A percentile compares a stretch with the other conserved stretches of the same genome.
Conservation (phyloP, 345 rosid species). For the Crucihimalaya himalaica region DNA sequence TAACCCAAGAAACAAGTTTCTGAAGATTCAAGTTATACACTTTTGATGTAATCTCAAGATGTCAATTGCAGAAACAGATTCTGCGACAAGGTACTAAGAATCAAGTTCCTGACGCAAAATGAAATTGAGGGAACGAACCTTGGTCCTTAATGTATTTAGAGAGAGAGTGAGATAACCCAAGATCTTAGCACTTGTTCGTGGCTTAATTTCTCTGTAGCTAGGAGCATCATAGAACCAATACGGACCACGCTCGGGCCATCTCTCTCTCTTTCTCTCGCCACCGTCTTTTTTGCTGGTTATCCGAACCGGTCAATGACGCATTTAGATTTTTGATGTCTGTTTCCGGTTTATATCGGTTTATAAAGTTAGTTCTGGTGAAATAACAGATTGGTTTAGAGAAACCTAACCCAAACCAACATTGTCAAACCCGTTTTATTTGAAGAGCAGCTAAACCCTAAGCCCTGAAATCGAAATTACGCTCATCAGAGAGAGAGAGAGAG, state of each 20-base stretch:
- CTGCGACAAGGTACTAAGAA: too few relatives aligned
- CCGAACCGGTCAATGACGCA: slow-evolving; percentile 4
- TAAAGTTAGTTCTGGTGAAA: not conserved
- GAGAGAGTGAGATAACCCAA: too few relatives aligned
- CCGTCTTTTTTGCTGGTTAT: not conserved
- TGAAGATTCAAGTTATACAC: too few relatives aligned
- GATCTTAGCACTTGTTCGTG: too few relatives aligned
- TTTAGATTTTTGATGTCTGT: too few relatives aligned
- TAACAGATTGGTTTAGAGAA: not conserved
- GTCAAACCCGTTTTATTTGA: not conserved
- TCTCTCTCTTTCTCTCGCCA: not conserved
- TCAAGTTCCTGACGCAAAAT: not conserved
- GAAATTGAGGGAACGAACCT: too few relatives aligned
- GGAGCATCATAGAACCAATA: not conserved
- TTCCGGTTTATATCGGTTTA: not conserved
- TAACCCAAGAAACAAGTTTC: too few relatives aligned
- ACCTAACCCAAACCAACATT: not conserved
- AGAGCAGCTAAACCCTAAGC: slow-evolving; percentile 31
- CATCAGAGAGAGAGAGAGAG: not conserved
- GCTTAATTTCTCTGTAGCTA: too few relatives aligned
- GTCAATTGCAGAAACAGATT: too few relatives aligned
- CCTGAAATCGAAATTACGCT: slow-evolving; percentile 1
- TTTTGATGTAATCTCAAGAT: too few relatives aligned
- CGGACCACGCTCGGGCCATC: not conserved
- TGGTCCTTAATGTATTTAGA: too few relatives aligned